phyloP scores from a whole-genome alignment of 768 basidiomycete species.

The Russula emetica region DNA sequence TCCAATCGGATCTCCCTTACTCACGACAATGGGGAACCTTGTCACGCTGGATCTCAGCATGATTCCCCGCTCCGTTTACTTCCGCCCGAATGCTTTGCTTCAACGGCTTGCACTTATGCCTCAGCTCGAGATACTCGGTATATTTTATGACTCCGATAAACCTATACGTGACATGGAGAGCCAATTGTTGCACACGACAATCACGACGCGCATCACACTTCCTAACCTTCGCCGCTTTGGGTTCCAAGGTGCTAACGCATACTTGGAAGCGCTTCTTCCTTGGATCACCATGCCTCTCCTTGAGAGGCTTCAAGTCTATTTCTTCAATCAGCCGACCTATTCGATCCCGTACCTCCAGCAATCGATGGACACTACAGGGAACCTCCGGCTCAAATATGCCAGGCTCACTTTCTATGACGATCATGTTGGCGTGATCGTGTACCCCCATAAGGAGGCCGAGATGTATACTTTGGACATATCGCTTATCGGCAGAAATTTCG shows the following conservation, averaged over 20 bases:
- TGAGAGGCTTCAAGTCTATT: background rate
- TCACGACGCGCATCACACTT: background rate
- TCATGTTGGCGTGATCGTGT: background rate
- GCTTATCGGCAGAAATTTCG: background rate
- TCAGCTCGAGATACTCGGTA: background rate
- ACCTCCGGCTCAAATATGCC: background rate
- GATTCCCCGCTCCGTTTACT: background rate
- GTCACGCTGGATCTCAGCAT: background rate
- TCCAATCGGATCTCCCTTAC: background rate
- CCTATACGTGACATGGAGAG: background rate
- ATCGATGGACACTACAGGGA: background rate
- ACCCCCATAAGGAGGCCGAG: background rate
- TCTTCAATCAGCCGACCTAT: background rate
- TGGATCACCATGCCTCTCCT: background rate
- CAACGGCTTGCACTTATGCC: background rate
- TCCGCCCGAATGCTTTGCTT: background rate
- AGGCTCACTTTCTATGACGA: background rate
- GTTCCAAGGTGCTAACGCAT: background rate
- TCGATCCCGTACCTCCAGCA: background rate
- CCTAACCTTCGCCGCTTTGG: background rate
- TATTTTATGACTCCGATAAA: background rate
- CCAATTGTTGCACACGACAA: background rate
- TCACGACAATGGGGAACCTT: background rate
- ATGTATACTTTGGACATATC: background rate
- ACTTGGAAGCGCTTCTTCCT: background rate